Base-by-base conservation (phyloP, 1,284 basidiomycete genomes). In the Trichosporon ovoides region DNA sequence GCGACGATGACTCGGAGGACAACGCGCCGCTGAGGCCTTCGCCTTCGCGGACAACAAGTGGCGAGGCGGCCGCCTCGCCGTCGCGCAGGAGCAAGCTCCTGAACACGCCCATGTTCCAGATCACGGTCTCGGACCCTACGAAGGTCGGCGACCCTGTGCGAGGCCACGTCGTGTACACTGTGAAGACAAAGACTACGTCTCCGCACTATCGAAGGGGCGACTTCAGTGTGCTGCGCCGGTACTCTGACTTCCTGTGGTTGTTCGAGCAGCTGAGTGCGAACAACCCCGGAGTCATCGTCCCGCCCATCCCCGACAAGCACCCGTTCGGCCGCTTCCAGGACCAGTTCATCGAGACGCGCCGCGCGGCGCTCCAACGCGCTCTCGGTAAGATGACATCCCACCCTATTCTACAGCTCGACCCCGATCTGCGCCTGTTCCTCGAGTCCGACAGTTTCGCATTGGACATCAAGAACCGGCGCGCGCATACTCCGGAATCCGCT, bases 221-320 rank as follows among this genome's bases (percentile, higher is more conserved):
- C 2, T 91, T 94, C 72, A 92, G 92, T 3, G 93, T 96, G 36
- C 84, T 99, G 7, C 84, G 95, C 18, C 86, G 95, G 20, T 99
- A 96, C 77, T 91, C 89, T 19, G 96, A 99, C 76, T 99, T 98
- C 72, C 82, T 97, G 19, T 98, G 96, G 95, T 79, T 99, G 0
- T 96, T 91, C 73, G 93, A 95, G 68, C 87, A 87, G 0, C 82
- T 99, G 1, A 88, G 87, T 0, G 74, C 81, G 68, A 98, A 97
- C 78, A 98, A 98, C 70, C 94, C 96, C 1, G 96, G 95, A 3
- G 92, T 98, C 5, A 89, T 98, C 51, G 91, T 99, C 0, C 96
- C 95, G 4, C 94, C 95, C 0, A 89, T 91, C 1, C 95, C 95
- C 0, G 95, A 95, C 76, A 99, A 99, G 81, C 92, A 89, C 64